phyloP scores from a whole-genome alignment of 441 rosid species.

The Jatropha podagrica region DNA sequence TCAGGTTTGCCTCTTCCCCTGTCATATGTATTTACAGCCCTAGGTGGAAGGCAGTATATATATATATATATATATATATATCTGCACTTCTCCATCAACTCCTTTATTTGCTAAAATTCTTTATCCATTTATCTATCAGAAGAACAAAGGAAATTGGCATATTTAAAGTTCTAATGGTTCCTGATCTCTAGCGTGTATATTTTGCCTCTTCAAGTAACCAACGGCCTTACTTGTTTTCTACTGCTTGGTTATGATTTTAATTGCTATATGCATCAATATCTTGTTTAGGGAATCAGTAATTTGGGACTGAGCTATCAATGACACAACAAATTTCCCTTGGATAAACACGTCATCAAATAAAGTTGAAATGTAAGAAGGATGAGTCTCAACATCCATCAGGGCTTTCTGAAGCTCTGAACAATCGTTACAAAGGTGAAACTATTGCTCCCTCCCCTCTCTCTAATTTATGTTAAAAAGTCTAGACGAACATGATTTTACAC shows the following conservation, averaged over 20 bases:
- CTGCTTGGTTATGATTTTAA: background rate
- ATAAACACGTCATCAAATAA: conserved; percentile 68
- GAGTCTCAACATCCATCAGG: conserved; percentile 61
- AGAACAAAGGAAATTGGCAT: background rate
- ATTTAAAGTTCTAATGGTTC: background rate
- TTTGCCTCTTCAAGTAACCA: too few species aligned
- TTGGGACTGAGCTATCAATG: conserved; percentile 83
- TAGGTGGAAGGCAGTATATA: background rate
- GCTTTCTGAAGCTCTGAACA: conserved; percentile 62
- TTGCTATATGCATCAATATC: background rate
- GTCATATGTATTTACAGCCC: background rate
- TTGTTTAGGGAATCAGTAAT: conserved; percentile 67
- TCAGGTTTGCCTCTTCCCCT: background rate
- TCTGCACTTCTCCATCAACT: background rate
- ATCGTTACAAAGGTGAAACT: conserved; percentile 52
- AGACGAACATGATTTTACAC: background rate
- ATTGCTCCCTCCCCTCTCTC: background rate
- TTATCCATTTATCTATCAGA: background rate
- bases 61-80: background rate
- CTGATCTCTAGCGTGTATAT: background rate
- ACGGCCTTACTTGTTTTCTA: background rate
- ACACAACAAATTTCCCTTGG: conserved; percentile 70
- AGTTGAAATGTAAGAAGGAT: conserved; percentile 71
- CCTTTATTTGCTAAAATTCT: background rate
- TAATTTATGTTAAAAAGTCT: background rate